These are phyloP conservation scores for Anthostomella pinea DNA, from an alignment of 2,329 filamentous ascomycete species.

Conservation along the genomic window DNA sequence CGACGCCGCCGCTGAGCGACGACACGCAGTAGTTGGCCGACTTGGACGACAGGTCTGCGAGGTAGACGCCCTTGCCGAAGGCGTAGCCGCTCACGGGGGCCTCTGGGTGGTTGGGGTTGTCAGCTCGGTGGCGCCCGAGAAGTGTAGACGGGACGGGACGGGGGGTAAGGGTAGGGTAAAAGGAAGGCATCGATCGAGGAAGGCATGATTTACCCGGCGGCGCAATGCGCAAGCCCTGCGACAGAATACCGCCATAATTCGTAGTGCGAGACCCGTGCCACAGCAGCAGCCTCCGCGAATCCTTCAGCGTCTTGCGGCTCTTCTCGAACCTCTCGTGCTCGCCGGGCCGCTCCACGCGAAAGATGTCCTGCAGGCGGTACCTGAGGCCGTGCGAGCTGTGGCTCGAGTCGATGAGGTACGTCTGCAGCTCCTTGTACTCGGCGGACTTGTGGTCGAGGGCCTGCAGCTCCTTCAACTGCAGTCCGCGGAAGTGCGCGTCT, in stretches of 20 bases:
- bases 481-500: conserved; percentile 66
- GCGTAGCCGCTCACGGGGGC: conserved; percentile 76
- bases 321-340: conserved; percentile 66
- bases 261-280: conserved; percentile 82
- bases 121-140: too few relatives aligned
- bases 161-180: background rate
- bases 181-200: background rate
- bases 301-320: conserved; percentile 47
- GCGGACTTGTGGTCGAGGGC: conserved; percentile 52
- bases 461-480: conserved; percentile 72
- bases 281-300: conserved; percentile 64
- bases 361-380: conserved; percentile 68
- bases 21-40: conserved; percentile 71
- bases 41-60: conserved; percentile 78
- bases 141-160: background rate
- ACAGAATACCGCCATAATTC: conserved; percentile 81
- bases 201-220: conserved; percentile 49
- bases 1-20: conserved; percentile 57
- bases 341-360: conserved; percentile 72
- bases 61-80: conserved; percentile 84
- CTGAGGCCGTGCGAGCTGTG: conserved; percentile 60
- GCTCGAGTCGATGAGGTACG: conserved; percentile 64
- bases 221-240: conserved; percentile 78
- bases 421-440: conserved; percentile 62
- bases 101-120: too few relatives aligned